Percentiles rank a stretch among this genome's conserved stretches.
Evolutionary conservation across 768 basidiomycete genomes (phyloP).

Genomic region (Auriscalpium vulgare): DNA sequence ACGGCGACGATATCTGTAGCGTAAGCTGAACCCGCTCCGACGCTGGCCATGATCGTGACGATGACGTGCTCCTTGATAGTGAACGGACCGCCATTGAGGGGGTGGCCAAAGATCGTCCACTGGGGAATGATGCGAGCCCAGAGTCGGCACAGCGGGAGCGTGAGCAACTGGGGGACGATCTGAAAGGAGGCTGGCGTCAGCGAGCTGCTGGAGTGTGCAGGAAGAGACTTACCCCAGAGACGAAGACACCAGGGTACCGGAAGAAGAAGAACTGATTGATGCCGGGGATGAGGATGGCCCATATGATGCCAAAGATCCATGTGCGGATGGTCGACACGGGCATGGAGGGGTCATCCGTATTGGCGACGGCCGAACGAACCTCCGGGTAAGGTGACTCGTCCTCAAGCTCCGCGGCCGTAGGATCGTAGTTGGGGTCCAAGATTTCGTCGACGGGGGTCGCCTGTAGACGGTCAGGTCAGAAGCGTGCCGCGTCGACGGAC

Average conservation of each 20-base stretch:
- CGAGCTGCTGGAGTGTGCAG: too few relatives aligned
- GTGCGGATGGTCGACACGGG: constrained; percentile 27
- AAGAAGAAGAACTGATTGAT: constrained; percentile 47
- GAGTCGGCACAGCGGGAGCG: constrained; percentile 58
- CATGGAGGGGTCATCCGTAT: constrained; percentile 37
- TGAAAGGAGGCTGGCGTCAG: constrained; percentile 8
- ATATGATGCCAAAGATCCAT: constrained; percentile 23
- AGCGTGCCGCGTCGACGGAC: too few relatives aligned
- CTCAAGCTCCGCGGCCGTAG: constrained; percentile 7
- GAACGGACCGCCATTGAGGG: constrained; percentile 69
- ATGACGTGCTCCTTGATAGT: constrained; percentile 76
- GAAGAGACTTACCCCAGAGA: background rate
- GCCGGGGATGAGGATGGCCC: constrained; percentile 14
- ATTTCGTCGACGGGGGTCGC: too few relatives aligned
- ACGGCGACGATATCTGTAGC: constrained; percentile 45
- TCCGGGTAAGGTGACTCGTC: constrained; percentile 47
- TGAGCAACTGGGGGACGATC: constrained; percentile 62
- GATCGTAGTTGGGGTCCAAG: too few relatives aligned
- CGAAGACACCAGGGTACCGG: constrained; percentile 30
- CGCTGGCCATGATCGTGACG: constrained; percentile 63
- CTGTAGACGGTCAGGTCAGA: too few relatives aligned
- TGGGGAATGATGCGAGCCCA: constrained; percentile 56
- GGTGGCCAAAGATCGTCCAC: constrained; percentile 44
- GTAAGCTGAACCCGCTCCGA: constrained; percentile 55
- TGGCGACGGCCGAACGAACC: constrained; percentile 40